Evolutionary conservation across 2,329 filamentous ascomycete species (phyloP), one percentile per base, ranked within the genome.

Genomic region (Hypoxylon sp.): DNA sequence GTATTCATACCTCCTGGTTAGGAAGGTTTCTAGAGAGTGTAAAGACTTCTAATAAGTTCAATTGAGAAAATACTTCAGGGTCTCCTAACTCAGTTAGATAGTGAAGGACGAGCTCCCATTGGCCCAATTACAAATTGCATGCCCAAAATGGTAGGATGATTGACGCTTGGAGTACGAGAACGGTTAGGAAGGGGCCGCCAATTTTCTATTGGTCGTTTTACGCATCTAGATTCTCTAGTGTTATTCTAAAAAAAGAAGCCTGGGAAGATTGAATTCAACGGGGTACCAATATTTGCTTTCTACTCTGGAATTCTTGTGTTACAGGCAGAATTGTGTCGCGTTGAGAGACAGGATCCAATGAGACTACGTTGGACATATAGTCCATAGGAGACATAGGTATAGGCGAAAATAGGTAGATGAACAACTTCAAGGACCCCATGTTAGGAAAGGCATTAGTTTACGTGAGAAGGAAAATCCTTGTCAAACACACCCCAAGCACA

Each of bases 191-290:
- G 21, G 36, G 7, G 23, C 3, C 43, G 13, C 34, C 30, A 23
- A 5, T 11, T 41, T 63, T 38, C 19, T 9, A 67, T 67, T 67
- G 65, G 65, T 32, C 10, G 2, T 2, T 60, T 60, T 60, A 60
- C 56, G 56, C 34, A 60, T 43, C 53, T 46, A 23, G 53, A 34
- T 30, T 58, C 46, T 23, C 30, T 50, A 41, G 55, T 57, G 25
- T 41, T 14, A 34, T 55, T 67, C 64, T 63, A 67, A 63, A 67
- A 60, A 67, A 63, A 63, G 64, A 67, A 67, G 46, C 53, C 46
- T 56, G 53, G 32, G 23, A 46, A 30, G 5, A 30, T 30, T 30
- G 28, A 30, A 28, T 34, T 41, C 46, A 56, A 56, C 46, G 30
- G 51, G 51, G 21, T 30, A 43, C 17, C 38, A 45, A 61, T 17